Percentiles rank a stretch among this genome's conserved stretches.
Evolutionary conservation across 306 rosid species (phyloP).

Genomic region (Sechiopsis laciniata): DNA sequence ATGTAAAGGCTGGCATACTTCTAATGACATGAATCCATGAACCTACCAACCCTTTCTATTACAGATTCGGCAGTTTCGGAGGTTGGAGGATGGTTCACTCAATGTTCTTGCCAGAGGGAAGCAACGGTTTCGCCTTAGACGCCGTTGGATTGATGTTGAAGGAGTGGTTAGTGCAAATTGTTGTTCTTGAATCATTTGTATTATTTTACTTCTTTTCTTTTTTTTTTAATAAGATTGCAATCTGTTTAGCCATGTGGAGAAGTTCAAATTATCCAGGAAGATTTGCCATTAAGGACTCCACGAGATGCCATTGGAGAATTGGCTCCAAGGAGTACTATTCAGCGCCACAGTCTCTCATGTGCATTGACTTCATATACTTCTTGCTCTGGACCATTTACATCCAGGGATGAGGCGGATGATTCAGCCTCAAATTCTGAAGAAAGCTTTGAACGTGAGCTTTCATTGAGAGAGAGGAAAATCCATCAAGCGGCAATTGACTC

Average conservation of each 20-base stretch:
- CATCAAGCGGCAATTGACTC: conserved; percentile 47
- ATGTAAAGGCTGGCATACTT: background rate
- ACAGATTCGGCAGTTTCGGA: conserved; percentile 77
- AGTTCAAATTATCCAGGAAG: conserved; percentile 87
- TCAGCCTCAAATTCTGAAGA: conserved; percentile 61
- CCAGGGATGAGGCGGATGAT: conserved; percentile 39
- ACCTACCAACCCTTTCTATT: conserved; percentile 19
- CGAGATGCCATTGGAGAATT: conserved; percentile 56
- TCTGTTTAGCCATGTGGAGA: conserved; percentile 72
- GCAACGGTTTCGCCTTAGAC: conserved; percentile 70
- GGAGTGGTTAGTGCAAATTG: conserved; percentile 61
- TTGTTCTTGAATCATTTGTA: conserved; percentile 23
- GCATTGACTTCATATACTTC: conserved; percentile 31
- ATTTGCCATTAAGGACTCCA: conserved; percentile 65
- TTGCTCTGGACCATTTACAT: conserved; percentile 28
- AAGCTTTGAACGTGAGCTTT: conserved; percentile 65
- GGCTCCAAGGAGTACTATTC: conserved; percentile 32
- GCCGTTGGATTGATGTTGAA: conserved; percentile 69
- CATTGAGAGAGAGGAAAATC: conserved; percentile 48
- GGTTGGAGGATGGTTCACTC: conserved; percentile 74
- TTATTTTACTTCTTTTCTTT: background rate
- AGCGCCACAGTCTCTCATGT: conserved; percentile 19
- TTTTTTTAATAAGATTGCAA: conserved; percentile 23
- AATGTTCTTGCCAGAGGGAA: conserved; percentile 88
- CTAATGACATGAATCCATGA: background rate